Evolutionary conservation across 306 rosid species (phyloP).

Genomic region (Oxytropis ochrocephala): DNA sequence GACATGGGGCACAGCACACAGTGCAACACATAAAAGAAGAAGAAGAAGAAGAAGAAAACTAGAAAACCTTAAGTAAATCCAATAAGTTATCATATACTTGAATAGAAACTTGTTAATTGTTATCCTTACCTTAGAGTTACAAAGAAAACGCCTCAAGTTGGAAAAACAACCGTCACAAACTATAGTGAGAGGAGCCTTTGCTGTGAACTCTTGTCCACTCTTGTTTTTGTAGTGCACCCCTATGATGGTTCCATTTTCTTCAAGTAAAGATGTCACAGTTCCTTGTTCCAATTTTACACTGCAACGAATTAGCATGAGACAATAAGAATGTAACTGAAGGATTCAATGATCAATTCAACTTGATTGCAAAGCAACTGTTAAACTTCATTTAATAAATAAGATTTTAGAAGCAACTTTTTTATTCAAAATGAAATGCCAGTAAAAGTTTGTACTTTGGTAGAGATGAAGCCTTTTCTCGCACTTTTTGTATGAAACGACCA

Average conservation of each 20-base stretch:
- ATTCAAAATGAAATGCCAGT: neutral
- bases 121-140: conserved; percentile 37
- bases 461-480: conserved; percentile 42
- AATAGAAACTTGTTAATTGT: neutral
- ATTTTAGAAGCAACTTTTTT: neutral
- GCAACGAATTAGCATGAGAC: conserved; percentile 1
- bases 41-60: too few species aligned
- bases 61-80: neutral
- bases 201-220: conserved; percentile 50
- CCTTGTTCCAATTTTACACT: conserved; percentile 89
- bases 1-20: neutral
- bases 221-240: conserved; percentile 74
- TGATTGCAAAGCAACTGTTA: neutral
- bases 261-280: conserved; percentile 63
- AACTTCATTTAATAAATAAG: neutral
- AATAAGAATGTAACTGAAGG: neutral
- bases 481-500: conserved; percentile 50
- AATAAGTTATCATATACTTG: neutral
- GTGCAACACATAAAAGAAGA: too few species aligned
- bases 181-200: conserved; percentile 54
- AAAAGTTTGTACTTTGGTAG: conserved; percentile 30
- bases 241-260: conserved; percentile 61
- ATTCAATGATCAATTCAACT: neutral
- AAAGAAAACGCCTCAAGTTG: conserved; percentile 42
- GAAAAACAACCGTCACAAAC: conserved; percentile 61